phyloP scores from a whole-genome alignment of 78 protist genomes.

The slime mould (Dictyostelium discoideum) region dicty_2.7 NC_007089.4:1892001-1892500 shows the following conservation, averaged over 20 bases:
- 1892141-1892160: neutral
- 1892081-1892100: no score
- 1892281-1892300: neutral
- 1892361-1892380: neutral
- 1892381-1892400: neutral
- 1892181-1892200: neutral
- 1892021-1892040: no score
- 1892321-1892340: constrained; percentile 6
- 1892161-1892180: neutral
- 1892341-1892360: neutral
- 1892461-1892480: constrained; percentile 88
- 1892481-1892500: constrained; percentile 94
- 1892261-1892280: neutral
- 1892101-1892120: no score
- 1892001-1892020: no score
- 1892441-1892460: neutral
- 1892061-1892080: no score
- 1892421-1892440: constrained; percentile 10
- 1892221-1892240: neutral
- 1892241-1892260: neutral
- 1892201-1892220: no score
- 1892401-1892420: neutral
- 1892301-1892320: neutral
- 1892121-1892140: neutral
- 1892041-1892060: no score